A percentile compares a stretch with the other conserved stretches of the same genome.
phyloP scores from a whole-genome alignment of 768 basidiomycete species.

The Mycena rebaudengoi region DNA sequence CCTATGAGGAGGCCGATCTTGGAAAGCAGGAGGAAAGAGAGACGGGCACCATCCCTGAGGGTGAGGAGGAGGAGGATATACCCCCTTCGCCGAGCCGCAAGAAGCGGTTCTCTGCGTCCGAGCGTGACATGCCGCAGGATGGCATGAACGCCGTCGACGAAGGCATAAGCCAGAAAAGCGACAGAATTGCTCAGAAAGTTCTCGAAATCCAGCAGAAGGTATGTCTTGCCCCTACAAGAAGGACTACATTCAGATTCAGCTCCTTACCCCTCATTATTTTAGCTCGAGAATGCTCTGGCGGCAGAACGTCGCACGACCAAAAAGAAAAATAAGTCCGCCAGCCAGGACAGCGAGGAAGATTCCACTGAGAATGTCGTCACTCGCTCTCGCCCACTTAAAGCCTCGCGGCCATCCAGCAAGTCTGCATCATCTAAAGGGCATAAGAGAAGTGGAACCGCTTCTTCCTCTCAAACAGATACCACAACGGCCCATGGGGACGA shows the following conservation, averaged over 20 bases:
- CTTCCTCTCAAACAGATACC: conserved; percentile 62
- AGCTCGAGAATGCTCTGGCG: conserved; percentile 82
- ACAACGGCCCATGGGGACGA: conserved; percentile 34
- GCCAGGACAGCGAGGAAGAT: conserved; percentile 65
- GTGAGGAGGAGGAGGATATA: conserved; percentile 61
- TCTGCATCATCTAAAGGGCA: conserved; percentile 48
- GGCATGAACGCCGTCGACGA: conserved; percentile 89
- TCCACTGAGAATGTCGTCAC: conserved; percentile 52
- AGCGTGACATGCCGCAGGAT: conserved; percentile 70
- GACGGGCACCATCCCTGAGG: conserved; percentile 65
- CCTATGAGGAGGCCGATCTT: conserved; percentile 58
- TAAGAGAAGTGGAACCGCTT: conserved; percentile 68
- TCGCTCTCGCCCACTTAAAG: conserved; percentile 55
- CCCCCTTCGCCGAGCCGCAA: conserved; percentile 56
- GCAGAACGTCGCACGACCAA: conserved; percentile 60
- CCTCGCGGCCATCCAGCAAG: conserved; percentile 42
- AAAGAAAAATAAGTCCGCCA: conserved; percentile 42
- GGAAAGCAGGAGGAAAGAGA: conserved; percentile 52
- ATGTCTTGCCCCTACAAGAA: no score
- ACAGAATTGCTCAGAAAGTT: conserved; percentile 89
- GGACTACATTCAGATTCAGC: no score
- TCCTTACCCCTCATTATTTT: no score
- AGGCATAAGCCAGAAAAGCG: conserved; percentile 84
- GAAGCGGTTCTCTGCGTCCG: conserved; percentile 84
- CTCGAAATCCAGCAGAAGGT: conserved; percentile 93